Percentiles rank a stretch among this genome's conserved stretches.
Conservation (phyloP, 2,329 filamentous ascomycete species). For the Sporothrix curviconia region DNA sequence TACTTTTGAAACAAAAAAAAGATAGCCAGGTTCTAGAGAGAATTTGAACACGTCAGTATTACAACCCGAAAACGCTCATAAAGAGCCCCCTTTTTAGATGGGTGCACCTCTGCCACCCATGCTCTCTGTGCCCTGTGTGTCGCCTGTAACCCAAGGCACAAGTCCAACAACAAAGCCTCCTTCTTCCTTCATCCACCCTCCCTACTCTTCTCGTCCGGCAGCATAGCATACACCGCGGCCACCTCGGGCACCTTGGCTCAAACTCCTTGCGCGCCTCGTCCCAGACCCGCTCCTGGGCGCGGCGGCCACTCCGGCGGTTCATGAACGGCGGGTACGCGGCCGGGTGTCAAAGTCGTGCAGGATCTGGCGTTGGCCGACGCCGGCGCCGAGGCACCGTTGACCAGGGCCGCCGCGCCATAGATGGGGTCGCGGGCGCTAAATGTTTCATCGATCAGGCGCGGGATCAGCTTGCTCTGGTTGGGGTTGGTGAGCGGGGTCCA, state of each 20-base stretch:
- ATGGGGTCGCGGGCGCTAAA: conserved; percentile 31
- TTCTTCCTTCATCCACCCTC: too few relatives aligned
- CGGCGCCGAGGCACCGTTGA: conserved; percentile 30
- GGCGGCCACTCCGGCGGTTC: conserved; percentile 24
- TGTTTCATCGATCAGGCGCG: conserved; percentile 33
- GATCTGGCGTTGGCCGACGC: conserved; percentile 30
- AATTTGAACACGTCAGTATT: too few relatives aligned
- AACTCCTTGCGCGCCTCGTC: conserved; percentile 23
- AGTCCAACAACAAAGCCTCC: too few relatives aligned
- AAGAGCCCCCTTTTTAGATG: too few relatives aligned
- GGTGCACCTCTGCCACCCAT: too few relatives aligned
- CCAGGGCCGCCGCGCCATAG: conserved; percentile 31
- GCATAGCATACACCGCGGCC: conserved; percentile 21
- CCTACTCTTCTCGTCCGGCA: conserved; percentile 15
- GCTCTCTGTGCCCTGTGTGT: too few relatives aligned
- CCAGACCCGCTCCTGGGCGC: conserved; percentile 25
- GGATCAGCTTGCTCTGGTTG: conserved; percentile 31
- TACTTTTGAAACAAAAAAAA: too few relatives aligned
- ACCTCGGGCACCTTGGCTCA: conserved; percentile 25
- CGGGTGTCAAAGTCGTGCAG: conserved; percentile 32
- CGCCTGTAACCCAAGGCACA: too few relatives aligned
- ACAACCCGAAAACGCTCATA: too few relatives aligned
- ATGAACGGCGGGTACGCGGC: conserved; percentile 33
- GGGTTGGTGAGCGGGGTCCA: conserved; percentile 34
- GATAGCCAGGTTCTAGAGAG: too few relatives aligned